Base-by-base conservation (phyloP, 345 rosid species). In the Litchi chinensis region DNA sequence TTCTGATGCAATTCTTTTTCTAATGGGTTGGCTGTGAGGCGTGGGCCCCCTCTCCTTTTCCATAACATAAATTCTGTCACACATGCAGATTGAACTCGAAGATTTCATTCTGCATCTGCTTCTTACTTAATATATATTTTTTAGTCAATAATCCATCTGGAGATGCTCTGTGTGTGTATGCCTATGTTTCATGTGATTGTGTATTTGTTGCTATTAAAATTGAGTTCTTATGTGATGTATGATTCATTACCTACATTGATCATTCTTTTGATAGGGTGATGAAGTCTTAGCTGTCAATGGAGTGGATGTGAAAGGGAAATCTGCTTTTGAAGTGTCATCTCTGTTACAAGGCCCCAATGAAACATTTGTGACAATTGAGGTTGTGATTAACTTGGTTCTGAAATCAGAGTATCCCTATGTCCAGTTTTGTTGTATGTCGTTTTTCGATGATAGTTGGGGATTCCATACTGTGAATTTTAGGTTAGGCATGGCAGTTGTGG, bases 401-500 rank as follows among this genome's bases (percentile, higher is more conserved):
- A 41, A 64, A 48, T 39, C 59, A 37, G 13, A 24, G 28, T 63
- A 54, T 76, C 56, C 21, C 56, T 74, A 63, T 73, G 54, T 52
- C 26, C 6, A 12, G 32, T 78, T 80, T 48, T 12, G 16, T 11
- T 5, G 16, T 44, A 21, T 62, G 73, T 28, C 28, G 26, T 46
- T 76, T 57, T 57, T 60, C 46, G 50, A 16, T 39, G 60, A 37
- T 63, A 48, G 18, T 63, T 63, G 59, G 43, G 10, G 66, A 46
- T 69, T 59, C 43, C 39, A 43, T 65, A 0, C 70, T 62, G 26
- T 67, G 67, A 72, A 80, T 89, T 81, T 18, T 80, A 95, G 99
- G 95, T 93, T 78, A 95, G 87, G 86, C 99, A 93, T 91, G 97
- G 95, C 0, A 86, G 88, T 32, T 95, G 99, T 79, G 96, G 98